Evolutionary conservation across 2,329 filamentous ascomycete genomes (phyloP).

Genomic region (Apiospora phragmitis): DNA sequence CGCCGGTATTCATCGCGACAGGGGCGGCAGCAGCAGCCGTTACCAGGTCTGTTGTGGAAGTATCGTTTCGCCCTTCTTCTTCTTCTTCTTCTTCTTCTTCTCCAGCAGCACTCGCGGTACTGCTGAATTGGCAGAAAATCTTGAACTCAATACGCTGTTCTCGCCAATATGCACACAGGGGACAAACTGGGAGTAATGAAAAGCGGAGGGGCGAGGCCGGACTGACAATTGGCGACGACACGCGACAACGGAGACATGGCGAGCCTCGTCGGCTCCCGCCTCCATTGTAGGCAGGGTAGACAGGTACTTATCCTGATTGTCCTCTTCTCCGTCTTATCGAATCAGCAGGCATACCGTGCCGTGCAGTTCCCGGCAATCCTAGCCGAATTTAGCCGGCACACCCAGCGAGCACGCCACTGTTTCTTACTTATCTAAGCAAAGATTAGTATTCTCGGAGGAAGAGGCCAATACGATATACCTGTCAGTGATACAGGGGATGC

Average conservation of each 20-base stretch:
- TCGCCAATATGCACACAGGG: not conserved
- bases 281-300: not conserved
- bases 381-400: not conserved
- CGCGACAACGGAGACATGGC: not conserved
- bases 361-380: not conserved
- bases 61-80: not conserved
- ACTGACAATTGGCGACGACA: not conserved
- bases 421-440: not conserved
- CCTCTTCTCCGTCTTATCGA: not conserved
- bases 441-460: not conserved
- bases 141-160: not conserved
- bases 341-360: not conserved
- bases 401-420: not conserved
- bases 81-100: not conserved
- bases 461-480: not conserved
- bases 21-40: not conserved
- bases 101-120: not conserved
- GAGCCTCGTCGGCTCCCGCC: not conserved
- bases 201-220: not conserved
- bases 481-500: not conserved
- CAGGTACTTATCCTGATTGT: not conserved
- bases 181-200: not conserved
- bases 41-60: not conserved
- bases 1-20: not conserved
- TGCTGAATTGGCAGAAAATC: not conserved